A percentile compares a stretch with the other conserved stretches of the same genome.
These are phyloP conservation scores for Colletotrichum aenigma DNA, from an alignment of 2,329 filamentous ascomycete genomes.

Conservation along the genomic window DNA sequence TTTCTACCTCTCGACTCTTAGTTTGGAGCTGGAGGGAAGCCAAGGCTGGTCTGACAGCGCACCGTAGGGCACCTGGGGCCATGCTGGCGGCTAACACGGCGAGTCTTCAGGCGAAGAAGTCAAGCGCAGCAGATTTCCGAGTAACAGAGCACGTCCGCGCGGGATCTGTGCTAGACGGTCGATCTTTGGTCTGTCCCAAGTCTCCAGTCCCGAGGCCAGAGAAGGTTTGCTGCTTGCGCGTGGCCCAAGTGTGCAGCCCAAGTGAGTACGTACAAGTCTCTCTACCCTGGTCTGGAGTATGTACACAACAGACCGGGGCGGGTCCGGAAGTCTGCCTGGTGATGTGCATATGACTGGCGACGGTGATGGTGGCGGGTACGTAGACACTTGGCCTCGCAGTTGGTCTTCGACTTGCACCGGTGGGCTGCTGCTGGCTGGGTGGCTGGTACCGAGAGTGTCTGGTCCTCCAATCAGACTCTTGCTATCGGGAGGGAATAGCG, in stretches of 20 bases:
- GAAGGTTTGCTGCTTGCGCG: neutral
- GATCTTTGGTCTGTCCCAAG: neutral
- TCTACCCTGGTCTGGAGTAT: neutral
- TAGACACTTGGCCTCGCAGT: neutral
- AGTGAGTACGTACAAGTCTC: neutral
- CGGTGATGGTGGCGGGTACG: neutral
- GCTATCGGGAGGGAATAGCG: neutral
- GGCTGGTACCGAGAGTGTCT: neutral
- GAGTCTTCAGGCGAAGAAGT: neutral
- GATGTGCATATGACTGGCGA: neutral
- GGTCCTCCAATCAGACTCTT: neutral
- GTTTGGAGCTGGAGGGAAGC: neutral
- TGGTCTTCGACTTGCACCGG: neutral
- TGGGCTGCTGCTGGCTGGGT: neutral
- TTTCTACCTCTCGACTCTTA: neutral
- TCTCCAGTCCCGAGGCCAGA: neutral
- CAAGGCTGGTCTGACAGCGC: conserved; percentile 9
- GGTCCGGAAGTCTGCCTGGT: neutral
- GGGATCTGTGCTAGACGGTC: neutral
- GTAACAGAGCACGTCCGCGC: conserved; percentile 3
- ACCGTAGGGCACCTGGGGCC: neutral
- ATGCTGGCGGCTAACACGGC: neutral
- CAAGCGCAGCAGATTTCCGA: neutral
- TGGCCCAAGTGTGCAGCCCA: neutral
- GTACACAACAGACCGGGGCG: neutral